These are phyloP conservation scores for Fistulinella cinereoalba DNA, from an alignment of 1,284 basidiomycete genomes.

Conservation along the genomic window DNA sequence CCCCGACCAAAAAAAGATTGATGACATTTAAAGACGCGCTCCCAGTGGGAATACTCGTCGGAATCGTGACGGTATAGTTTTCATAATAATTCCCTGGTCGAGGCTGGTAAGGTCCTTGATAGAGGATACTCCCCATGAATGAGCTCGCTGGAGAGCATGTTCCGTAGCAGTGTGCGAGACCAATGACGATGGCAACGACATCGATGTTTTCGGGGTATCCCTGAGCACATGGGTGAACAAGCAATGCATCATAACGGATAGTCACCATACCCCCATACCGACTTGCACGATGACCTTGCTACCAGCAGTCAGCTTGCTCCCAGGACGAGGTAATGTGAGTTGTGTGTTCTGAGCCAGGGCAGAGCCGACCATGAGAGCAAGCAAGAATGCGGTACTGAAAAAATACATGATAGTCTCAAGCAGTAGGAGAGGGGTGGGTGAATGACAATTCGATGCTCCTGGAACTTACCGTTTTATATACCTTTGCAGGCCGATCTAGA, in stretches of 20 bases:
- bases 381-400: conserved; percentile 10
- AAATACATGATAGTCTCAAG: too few relatives aligned
- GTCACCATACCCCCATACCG: conserved; percentile 16
- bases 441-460: too few relatives aligned
- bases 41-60: conserved; percentile 8
- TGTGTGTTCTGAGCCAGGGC: conserved; percentile 20
- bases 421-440: too few relatives aligned
- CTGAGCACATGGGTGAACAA: conserved; percentile 4
- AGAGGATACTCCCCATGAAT: conserved; percentile 22
- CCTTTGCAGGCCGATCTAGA: too few relatives aligned
- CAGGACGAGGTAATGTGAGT: conserved; percentile 9
- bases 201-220: conserved; percentile 24
- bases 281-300: conserved; percentile 18
- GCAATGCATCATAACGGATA: not conserved
- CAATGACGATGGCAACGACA: conserved; percentile 26
- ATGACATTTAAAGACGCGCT: conserved; percentile 22
- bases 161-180: conserved; percentile 16
- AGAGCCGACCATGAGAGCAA: conserved; percentile 12
- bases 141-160: conserved; percentile 20
- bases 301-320: conserved; percentile 11
- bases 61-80: conserved; percentile 25
- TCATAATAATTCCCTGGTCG: not conserved
- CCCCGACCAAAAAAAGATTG: conserved; percentile 30
- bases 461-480: too few relatives aligned
- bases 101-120: conserved; percentile 22